Percentiles rank a stretch among this genome's conserved stretches.
Conservation (phyloP, 768 basidiomycete species). For the Amanita jacksonii region DNA sequence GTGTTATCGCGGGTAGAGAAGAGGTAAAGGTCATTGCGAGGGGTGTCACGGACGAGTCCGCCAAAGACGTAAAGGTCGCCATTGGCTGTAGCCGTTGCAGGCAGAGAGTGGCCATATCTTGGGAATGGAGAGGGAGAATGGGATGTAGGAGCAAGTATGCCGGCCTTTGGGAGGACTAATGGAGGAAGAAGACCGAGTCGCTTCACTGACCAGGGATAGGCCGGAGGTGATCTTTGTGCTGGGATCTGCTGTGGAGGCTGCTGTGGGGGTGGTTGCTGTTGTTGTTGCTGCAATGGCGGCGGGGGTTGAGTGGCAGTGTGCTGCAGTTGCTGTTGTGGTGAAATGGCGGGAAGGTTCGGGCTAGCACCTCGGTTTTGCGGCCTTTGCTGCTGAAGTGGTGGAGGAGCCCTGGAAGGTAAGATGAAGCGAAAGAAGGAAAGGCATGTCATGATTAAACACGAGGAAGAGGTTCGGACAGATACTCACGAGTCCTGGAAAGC, state of each 20-base stretch:
- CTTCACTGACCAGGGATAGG: conserved; percentile 80
- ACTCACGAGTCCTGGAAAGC: conserved; percentile 17
- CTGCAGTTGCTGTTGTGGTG: conserved; percentile 21
- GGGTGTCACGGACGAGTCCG: conserved; percentile 84
- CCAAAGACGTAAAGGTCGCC: conserved; percentile 97
- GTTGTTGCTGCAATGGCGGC: conserved; percentile 12
- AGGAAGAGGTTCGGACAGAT: conserved; percentile 1
- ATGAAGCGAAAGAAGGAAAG: conserved; percentile 9
- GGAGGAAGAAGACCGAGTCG: conserved; percentile 65
- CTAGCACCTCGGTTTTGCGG: conserved; percentile 10
- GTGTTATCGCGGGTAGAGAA: conserved; percentile 74
- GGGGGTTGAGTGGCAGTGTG: conserved; percentile 8
- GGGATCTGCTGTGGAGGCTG: conserved; percentile 22
- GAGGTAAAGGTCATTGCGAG: conserved; percentile 90
- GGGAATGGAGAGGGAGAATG: conserved; percentile 89
- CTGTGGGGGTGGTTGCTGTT: conserved; percentile 19
- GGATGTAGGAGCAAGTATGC: conserved; percentile 48
- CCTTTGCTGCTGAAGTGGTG: conserved; percentile 12
- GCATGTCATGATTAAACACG: conserved; percentile 8
- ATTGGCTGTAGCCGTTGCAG: conserved; percentile 59
- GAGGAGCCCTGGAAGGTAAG: conserved; percentile 16
- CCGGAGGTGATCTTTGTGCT: conserved; percentile 38
- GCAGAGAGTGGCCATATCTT: conserved; percentile 91
- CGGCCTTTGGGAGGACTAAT: conserved; percentile 52
- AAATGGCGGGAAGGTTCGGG: conserved; percentile 6